These are phyloP conservation scores for Hypericum androsaemum DNA, from an alignment of 345 rosid species.

Conservation along the genomic window DNA sequence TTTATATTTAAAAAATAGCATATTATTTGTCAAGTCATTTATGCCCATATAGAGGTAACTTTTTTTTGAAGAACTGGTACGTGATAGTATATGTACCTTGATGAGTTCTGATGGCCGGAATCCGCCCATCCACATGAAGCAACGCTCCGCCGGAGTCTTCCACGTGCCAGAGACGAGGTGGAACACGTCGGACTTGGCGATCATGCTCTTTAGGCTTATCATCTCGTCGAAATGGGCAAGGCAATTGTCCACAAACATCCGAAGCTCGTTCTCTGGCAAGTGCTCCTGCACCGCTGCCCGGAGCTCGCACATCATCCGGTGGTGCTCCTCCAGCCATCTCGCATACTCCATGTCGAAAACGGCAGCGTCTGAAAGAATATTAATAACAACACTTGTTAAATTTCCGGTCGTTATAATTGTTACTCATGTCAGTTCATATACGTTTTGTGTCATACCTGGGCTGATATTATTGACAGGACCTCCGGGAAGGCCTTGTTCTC, in stretches of 20 bases:
- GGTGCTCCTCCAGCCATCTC: slow-evolving; percentile 89
- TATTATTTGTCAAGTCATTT: too few species aligned
- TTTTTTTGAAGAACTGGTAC: too few species aligned
- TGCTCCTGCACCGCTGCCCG: slow-evolving; percentile 88
- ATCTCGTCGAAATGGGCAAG: slow-evolving; percentile 74
- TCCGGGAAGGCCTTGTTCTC: slow-evolving; percentile 60
- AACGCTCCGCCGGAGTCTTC: slow-evolving; percentile 98
- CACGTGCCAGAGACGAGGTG: slow-evolving; percentile 90
- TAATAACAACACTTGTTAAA: not conserved
- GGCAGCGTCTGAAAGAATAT: slow-evolving; percentile 42
- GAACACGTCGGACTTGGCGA: slow-evolving; percentile 79
- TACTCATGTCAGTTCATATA: not conserved
- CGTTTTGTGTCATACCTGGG: slow-evolving; percentile 55
- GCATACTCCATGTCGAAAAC: slow-evolving; percentile 79
- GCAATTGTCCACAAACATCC: slow-evolving; percentile 69
- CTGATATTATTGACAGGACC: slow-evolving; percentile 41
- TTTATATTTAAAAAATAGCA: too few species aligned
- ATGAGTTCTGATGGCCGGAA: slow-evolving; percentile 94
- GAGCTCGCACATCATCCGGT: slow-evolving; percentile 67
- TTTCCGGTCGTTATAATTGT: too few species aligned
- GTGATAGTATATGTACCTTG: slow-evolving; percentile 39
- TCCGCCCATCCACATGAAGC: slow-evolving; percentile 98
- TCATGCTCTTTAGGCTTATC: slow-evolving; percentile 65
- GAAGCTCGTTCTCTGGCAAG: slow-evolving; percentile 72
- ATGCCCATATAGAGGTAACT: too few species aligned